These are phyloP conservation scores for Cercophora sp. DNA, from an alignment of 495 filamentous ascomycete genomes.

Conservation along the genomic window DNA sequence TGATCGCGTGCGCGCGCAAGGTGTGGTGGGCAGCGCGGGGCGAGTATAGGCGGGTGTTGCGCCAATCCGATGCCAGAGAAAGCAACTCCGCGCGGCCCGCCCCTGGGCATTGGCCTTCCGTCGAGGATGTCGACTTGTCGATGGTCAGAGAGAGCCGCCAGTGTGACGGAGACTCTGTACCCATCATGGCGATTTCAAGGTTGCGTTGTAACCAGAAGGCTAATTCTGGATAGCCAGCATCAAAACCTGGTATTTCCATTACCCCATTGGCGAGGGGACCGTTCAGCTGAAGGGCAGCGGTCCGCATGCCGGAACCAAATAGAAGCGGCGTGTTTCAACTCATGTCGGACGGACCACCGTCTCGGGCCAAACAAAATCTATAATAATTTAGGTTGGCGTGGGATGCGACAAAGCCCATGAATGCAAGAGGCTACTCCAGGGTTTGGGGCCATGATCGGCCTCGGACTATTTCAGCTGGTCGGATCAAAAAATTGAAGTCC, in stretches of 20 bases:
- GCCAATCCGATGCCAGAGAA: no score
- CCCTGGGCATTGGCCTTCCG: no score
- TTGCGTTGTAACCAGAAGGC: constrained; percentile 7
- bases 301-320: constrained; percentile 15
- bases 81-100: no score
- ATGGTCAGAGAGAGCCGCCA: not conserved
- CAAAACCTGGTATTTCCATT: not conserved
- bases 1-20: no score
- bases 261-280: constrained; percentile 14
- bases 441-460: not conserved
- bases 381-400: not conserved
- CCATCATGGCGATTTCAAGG: not conserved
- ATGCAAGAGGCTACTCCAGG: not conserved
- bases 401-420: not conserved
- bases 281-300: constrained; percentile 23
- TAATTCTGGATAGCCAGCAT: no score
- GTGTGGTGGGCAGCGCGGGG: no score
- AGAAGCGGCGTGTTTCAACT: constrained; percentile 1
- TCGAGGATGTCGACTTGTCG: no score
- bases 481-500: not conserved
- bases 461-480: not conserved
- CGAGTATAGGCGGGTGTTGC: no score
- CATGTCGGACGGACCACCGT: constrained; percentile 15
- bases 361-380: constrained; percentile 12
- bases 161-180: not conserved